Percentiles rank a stretch among this genome's conserved stretches.
Evolutionary conservation across 306 rosid species (phyloP).

Genomic region (Vicia villosa): DNA sequence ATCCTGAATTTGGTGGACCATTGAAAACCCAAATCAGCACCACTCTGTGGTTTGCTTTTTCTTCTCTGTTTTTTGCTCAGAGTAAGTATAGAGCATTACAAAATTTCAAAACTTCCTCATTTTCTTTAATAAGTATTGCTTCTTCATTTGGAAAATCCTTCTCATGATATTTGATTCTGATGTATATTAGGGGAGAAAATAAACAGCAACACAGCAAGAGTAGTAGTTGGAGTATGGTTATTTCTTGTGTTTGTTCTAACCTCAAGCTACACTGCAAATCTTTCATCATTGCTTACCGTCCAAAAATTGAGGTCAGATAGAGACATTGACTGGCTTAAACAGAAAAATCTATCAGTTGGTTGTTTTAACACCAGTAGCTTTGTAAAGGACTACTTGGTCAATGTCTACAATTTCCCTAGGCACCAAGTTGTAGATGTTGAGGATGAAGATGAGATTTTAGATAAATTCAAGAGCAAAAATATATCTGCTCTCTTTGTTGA

Average conservation of each 20-base stretch:
- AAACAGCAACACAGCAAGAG: slow-evolving; percentile 49
- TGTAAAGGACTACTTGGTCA: slow-evolving; percentile 33
- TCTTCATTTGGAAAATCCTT: slow-evolving; percentile 22
- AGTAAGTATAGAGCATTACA: neutral
- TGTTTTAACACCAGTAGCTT: slow-evolving; percentile 42
- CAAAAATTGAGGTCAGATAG: slow-evolving; percentile 33
- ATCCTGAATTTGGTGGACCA: too few species aligned
- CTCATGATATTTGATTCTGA: neutral
- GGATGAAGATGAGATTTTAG: slow-evolving; percentile 34
- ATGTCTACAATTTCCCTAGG: slow-evolving; percentile 20
- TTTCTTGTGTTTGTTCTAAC: slow-evolving; percentile 56
- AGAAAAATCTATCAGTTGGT: slow-evolving; percentile 48
- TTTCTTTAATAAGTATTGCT: neutral
- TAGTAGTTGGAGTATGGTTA: slow-evolving; percentile 52
- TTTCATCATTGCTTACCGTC: slow-evolving; percentile 65
- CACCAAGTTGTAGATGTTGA: slow-evolving; percentile 23
- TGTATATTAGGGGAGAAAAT: slow-evolving; percentile 51
- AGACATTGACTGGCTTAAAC: slow-evolving; percentile 53
- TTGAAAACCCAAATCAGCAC: too few species aligned
- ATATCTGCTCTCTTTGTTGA: slow-evolving; percentile 60
- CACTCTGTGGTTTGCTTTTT: too few species aligned
- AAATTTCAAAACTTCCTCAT: too few species aligned
- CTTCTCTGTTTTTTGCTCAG: too few species aligned
- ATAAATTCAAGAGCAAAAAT: slow-evolving; percentile 31
- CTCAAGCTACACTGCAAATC: slow-evolving; percentile 78